Base-by-base conservation (phyloP, 2,329 filamentous ascomycete genomes). In the Clathrospora elynae region DNA sequence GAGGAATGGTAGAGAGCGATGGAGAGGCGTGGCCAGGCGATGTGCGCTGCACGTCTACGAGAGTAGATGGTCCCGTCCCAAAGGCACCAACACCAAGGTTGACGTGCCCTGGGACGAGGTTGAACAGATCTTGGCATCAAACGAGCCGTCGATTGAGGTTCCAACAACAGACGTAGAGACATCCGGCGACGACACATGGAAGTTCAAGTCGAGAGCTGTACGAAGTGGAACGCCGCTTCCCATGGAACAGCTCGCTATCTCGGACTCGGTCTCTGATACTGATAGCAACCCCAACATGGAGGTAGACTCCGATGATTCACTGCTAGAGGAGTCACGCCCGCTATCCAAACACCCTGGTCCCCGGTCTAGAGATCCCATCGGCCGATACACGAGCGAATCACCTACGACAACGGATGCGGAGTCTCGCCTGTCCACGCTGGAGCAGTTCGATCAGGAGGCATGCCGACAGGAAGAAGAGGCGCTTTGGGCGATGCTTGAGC, bases 11-110 rank as follows among this genome's bases (percentile, higher is more conserved):
- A 64, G 67, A 13, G 62, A 75, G 3, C 80, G 78, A 41, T 85
- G 83, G 79, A 64, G 72, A 9, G 68, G 64, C 2, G 68, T 76
- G 5, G 73, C 82, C 1, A 73, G 78, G 45, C 75, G 81, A 46
- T 80, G 76, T 53, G 70, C 71, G 6, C 55, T 86, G 4, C 61
- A 73, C 10, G 77, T 86, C 2, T 71, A 74, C 31, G 42, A 44
- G 7, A 51, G 58, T 7, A 50, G 49, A 26, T 39, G 35, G 7
- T 51, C 49, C n/a, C 32, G 25, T n/a, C 20, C 24, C 3, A 6
- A 30, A 11, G 13, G 22, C 4, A 35, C 38, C 6, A 55, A 40
- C 17, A 25, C 10, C 53, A 75, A 45, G 56, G 61, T 32, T 71
- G 76, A 51, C 62, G 73, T 50, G 66, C 75, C 53, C 56, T 77